Evolutionary conservation across 352 stramenopile genomes (phyloP).

Genomic region (Phytopythium mirpurense): DNA sequence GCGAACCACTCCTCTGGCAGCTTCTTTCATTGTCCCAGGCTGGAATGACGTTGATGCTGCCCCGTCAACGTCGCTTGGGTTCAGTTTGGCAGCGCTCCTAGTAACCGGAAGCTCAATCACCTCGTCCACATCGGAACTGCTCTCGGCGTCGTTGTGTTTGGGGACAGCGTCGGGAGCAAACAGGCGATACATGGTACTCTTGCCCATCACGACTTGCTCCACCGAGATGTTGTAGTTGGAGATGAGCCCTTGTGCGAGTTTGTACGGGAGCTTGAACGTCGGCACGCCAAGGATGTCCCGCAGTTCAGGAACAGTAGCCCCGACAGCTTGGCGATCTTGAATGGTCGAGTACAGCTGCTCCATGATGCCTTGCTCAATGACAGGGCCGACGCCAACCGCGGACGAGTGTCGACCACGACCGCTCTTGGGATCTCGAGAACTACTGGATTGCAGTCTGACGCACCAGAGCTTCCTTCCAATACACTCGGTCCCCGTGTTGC

Average conservation of each 20-base stretch:
- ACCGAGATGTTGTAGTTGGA: conserved; percentile 76
- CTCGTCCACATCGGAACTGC: background rate
- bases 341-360: conserved; percentile 73
- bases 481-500: conserved; percentile 52
- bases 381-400: conserved; percentile 19
- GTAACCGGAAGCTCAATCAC: background rate
- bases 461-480: conserved; percentile 79
- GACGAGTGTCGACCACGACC: conserved; percentile 3
- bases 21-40: conserved; percentile 55
- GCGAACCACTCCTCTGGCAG: conserved; percentile 40
- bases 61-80: background rate
- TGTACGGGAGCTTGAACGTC: conserved; percentile 83
- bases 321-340: conserved; percentile 35
- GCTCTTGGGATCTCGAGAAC: background rate
- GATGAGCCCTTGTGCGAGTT: conserved; percentile 71
- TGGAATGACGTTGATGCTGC: conserved; percentile 13
- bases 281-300: conserved; percentile 71
- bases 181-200: conserved; percentile 84
- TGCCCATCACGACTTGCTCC: conserved; percentile 70
- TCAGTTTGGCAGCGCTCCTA: background rate
- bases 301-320: conserved; percentile 74
- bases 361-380: conserved; percentile 74
- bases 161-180: conserved; percentile 34
- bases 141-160: background rate
- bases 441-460: conserved; percentile 35